These are phyloP conservation scores for Scenedesmus sp. DNA, from an alignment of 163 green algal species.

Conservation along the genomic window DNA sequence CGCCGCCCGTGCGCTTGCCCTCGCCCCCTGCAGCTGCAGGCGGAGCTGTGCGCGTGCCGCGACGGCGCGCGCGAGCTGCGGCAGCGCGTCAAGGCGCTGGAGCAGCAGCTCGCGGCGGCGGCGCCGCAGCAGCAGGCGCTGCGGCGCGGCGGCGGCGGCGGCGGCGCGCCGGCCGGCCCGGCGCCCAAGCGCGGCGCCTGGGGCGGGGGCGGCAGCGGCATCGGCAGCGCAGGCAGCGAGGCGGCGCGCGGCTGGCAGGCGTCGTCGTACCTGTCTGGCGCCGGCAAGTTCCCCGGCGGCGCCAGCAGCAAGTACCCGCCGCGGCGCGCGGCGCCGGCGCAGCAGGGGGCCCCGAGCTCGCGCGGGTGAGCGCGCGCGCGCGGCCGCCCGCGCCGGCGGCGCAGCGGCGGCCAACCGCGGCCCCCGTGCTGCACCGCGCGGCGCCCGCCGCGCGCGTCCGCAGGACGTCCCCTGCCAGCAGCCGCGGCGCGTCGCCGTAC, in stretches of 20 bases:
- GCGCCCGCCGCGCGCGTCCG: neutral
- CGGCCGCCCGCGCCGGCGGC: neutral
- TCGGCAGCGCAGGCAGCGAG: neutral
- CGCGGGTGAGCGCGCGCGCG: conserved; percentile 12
- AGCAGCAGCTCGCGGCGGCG: conserved; percentile 35
- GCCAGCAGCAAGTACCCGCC: conserved; percentile 27
- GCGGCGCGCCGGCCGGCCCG: neutral
- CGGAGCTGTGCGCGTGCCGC: conserved; percentile 60
- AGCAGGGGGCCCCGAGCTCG: neutral
- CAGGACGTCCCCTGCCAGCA: conserved; percentile 32
- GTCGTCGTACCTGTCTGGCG: conserved; percentile 15
- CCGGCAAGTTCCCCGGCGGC: neutral
- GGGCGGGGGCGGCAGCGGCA: neutral
- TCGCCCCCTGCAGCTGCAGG: conserved; percentile 34
- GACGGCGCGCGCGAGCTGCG: conserved; percentile 54
- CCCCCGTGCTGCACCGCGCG: neutral
- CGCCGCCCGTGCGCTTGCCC: neutral
- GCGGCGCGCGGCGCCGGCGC: neutral
- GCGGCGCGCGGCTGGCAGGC: too few relatives aligned
- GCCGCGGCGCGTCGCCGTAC: conserved; percentile 28
- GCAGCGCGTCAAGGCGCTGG: conserved; percentile 43
- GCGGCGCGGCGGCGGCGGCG: neutral
- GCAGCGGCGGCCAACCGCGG: too few relatives aligned
- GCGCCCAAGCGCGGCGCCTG: too few relatives aligned
- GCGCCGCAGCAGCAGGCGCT: conserved; percentile 10